Evolutionary conservation across 305 asterid species (phyloP).

Genomic region (Lippia alba): DNA sequence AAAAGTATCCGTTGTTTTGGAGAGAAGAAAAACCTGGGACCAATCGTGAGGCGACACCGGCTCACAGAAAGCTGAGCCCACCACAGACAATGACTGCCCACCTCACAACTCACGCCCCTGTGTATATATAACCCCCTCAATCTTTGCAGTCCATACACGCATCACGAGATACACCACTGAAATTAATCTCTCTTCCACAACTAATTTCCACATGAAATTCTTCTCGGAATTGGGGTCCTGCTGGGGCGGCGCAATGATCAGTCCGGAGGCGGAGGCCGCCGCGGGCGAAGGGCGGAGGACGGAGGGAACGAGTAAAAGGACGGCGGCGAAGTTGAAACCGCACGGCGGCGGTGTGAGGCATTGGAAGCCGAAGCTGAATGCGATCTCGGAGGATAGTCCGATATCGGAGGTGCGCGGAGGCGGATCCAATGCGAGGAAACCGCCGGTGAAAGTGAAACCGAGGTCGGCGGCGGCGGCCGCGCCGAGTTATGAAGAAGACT

Average conservation of each 20-base stretch:
- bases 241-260: conserved; percentile 35
- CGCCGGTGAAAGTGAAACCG: conserved; percentile 27
- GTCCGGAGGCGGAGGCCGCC: conserved; percentile 30
- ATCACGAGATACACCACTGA: neutral
- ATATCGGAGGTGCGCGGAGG: conserved; percentile 3
- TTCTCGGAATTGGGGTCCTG: conserved; percentile 36
- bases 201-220: conserved; percentile 29
- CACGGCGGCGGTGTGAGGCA: conserved; percentile 7
- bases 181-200: too few relatives aligned
- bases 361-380: conserved; percentile 44
- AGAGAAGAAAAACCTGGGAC: conserved; percentile 14
- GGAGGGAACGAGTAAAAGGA: conserved; percentile 31
- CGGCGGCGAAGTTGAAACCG: conserved; percentile 2
- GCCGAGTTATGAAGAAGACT: conserved; percentile 15
- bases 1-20: neutral
- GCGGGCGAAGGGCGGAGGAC: conserved; percentile 1
- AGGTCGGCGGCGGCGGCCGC: conserved; percentile 31
- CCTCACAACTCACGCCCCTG: neutral
- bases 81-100: neutral
- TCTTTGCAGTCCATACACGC: neutral
- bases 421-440: conserved; percentile 2
- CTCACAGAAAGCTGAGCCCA: conserved; percentile 5
- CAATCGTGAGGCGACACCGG: conserved; percentile 7
- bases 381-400: conserved; percentile 40
- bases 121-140: conserved; percentile 21